Percentiles rank a stretch among this genome's conserved stretches.
phyloP scores from a whole-genome alignment of 108 stramenopile genomes.

The Discostella stelligeroides region DNA sequence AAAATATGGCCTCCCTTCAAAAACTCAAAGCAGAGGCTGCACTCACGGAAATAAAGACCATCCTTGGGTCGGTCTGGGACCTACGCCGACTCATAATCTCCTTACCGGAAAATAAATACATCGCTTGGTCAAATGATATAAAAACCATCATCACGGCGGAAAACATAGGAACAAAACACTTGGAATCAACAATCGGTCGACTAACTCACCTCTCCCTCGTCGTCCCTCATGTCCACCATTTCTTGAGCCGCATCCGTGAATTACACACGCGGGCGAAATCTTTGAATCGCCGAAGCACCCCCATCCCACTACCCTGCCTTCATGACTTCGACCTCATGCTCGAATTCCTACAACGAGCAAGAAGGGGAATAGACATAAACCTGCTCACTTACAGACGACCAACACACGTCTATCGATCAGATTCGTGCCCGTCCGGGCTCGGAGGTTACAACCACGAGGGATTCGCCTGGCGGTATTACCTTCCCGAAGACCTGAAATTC shows the following conservation, averaged over 20 bases:
- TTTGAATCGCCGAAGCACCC: neutral
- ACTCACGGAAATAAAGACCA: slow-evolving; percentile 7
- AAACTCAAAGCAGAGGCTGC: slow-evolving; percentile 13
- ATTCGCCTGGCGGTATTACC: slow-evolving; percentile 19
- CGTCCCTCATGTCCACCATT: too few species aligned
- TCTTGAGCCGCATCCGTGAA: neutral
- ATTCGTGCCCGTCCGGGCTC: slow-evolving; percentile 16
- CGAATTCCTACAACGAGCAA: neutral
- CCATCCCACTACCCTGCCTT: neutral
- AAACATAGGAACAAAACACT: neutral
- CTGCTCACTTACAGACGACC: slow-evolving; percentile 1
- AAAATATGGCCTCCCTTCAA: neutral
- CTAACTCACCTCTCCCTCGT: too few species aligned
- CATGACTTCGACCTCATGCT: neutral
- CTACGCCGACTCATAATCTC: slow-evolving; percentile 2
- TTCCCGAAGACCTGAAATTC: neutral
- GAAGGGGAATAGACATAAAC: neutral
- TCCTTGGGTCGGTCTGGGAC: neutral
- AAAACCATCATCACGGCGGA: neutral
- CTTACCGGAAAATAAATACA: slow-evolving; percentile 5
- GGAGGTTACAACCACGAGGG: slow-evolving; percentile 26
- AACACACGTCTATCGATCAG: slow-evolving; percentile 15
- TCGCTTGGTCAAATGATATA: slow-evolving; percentile 5
- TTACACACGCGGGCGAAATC: neutral
- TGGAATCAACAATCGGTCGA: too few species aligned